Base-by-base conservation (phyloP, 148 eudicot genomes). In the Fagopyrum tataricum region DNA sequence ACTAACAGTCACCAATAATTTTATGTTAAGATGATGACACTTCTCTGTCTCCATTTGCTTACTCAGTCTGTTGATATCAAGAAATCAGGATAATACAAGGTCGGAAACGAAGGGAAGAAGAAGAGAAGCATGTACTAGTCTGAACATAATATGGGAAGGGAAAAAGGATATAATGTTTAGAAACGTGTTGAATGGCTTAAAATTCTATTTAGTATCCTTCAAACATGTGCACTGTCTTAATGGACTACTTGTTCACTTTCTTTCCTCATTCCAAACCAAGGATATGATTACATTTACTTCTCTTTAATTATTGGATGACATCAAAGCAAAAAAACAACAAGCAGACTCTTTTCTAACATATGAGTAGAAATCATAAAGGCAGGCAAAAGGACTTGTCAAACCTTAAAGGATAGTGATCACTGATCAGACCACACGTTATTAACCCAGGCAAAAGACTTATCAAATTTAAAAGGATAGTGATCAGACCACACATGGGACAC, bases 401-500 rank as follows among this genome's bases (percentile, higher is more conserved):
- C 18, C 18, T 20, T 49, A 26, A 42, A 73, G 12, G 31, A 64
- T 20, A 70, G 67, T 74, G 47, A 14, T 7, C 79, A 23, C 58
- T 74, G 47, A 14, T 7, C 79, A 31, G 15, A 59, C 7, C 15
- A 31, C 23, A 17, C 37, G 17, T 8, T 26, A 52, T 0, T 31
- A 47, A 74, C 21, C 3, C 52, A 40, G 26, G 20, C 42, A 73
- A 37, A 67, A 23, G 10, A 4, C 21, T 40, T 52, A 44, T 48
- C 31, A 14, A 7, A 7, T 10, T 31, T 20, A 24, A 26, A 24
- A 73, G 12, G 42, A 64, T 20, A 70, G 67, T 74, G 47, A 14
- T 7, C 79, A 23, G 47, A 93, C 98, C 98, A 87, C 81, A 72
- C 97, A 93, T 15, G 95, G 90, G 76, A 93, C 78, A 77, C 95